Percentiles rank a stretch among this genome's conserved stretches.
These are phyloP conservation scores for Sporothrix euskadiensis DNA, from an alignment of 2,329 filamentous ascomycete genomes.

Conservation along the genomic window DNA sequence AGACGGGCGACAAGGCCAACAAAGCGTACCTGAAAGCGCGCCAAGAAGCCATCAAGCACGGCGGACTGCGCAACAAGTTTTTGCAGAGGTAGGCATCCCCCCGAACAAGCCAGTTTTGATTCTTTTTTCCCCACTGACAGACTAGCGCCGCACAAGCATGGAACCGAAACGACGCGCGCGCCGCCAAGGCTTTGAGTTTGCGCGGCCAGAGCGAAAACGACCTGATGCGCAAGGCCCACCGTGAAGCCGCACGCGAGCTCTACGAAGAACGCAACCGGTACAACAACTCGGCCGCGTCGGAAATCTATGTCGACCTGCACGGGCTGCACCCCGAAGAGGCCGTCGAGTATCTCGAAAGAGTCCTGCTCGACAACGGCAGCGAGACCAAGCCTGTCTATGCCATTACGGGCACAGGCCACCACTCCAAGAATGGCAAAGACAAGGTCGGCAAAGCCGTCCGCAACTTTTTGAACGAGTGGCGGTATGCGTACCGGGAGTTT, in stretches of 20 bases:
- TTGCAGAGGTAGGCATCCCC: conserved; percentile 69
- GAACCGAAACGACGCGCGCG: conserved; percentile 96
- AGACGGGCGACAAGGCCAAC: conserved; percentile 88
- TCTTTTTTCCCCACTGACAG: neutral
- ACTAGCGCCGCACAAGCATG: conserved; percentile 85
- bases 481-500: conserved; percentile 94
- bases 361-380: conserved; percentile 77
- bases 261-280: conserved; percentile 93
- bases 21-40: conserved; percentile 93
- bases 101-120: neutral
- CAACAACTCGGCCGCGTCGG: conserved; percentile 51
- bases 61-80: conserved; percentile 94
- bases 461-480: conserved; percentile 89
- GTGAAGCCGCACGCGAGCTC: conserved; percentile 85
- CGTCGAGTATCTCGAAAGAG: conserved; percentile 86
- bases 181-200: conserved; percentile 90
- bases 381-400: conserved; percentile 81
- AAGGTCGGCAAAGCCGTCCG: conserved; percentile 95
- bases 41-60: conserved; percentile 95
- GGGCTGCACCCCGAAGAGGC: conserved; percentile 99
- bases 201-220: conserved; percentile 96
- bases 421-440: conserved; percentile 98
- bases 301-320: conserved; percentile 94
- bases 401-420: conserved; percentile 94
- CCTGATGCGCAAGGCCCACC: conserved; percentile 93